These are phyloP conservation scores for Halophytophthora polymorphica DNA, from an alignment of 352 stramenopile species.

Conservation along the genomic window DNA sequence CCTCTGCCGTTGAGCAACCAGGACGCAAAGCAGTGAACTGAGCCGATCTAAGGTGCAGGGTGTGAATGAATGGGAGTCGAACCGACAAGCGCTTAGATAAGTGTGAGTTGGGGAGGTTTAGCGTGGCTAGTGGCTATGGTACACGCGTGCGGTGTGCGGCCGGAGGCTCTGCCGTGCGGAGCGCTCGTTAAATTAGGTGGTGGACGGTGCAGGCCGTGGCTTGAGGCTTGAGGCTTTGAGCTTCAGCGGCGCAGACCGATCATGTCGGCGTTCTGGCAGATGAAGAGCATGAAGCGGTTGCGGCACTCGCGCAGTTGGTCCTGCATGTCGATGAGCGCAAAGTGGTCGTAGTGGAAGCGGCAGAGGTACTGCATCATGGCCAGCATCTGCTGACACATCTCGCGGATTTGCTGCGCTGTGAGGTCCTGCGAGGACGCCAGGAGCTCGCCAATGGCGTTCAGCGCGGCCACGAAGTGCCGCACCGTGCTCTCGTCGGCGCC, in stretches of 20 bases:
- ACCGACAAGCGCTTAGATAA: slow-evolving; percentile 22
- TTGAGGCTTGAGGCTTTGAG: slow-evolving; percentile 12
- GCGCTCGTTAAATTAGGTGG: slow-evolving; percentile 27
- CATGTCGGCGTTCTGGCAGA: slow-evolving; percentile 68
- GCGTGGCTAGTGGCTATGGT: slow-evolving; percentile 2
- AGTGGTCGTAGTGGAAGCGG: slow-evolving; percentile 59
- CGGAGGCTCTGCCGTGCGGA: too few relatives aligned
- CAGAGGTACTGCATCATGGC: slow-evolving; percentile 75
- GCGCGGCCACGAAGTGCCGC: slow-evolving; percentile 21
- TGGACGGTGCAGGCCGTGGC: background rate
- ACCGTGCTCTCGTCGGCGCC: slow-evolving; percentile 29
- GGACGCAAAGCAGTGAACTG: background rate
- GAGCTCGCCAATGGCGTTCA: slow-evolving; percentile 45
- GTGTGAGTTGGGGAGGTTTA: slow-evolving; percentile 5
- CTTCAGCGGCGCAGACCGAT: slow-evolving; percentile 54
- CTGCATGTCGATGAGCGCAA: slow-evolving; percentile 73
- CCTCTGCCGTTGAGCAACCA: background rate
- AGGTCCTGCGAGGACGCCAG: slow-evolving; percentile 46
- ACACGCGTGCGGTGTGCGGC: too few relatives aligned
- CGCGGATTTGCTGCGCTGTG: slow-evolving; percentile 52
- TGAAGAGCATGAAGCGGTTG: slow-evolving; percentile 75
- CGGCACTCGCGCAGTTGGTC: slow-evolving; percentile 59
- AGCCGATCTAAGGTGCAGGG: background rate
- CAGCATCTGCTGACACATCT: slow-evolving; percentile 69
- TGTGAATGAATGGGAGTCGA: slow-evolving; percentile 11